A percentile compares a stretch with the other conserved stretches of the same genome.
Conservation (phyloP, 305 asterid genomes). For the Lippia alba region DNA sequence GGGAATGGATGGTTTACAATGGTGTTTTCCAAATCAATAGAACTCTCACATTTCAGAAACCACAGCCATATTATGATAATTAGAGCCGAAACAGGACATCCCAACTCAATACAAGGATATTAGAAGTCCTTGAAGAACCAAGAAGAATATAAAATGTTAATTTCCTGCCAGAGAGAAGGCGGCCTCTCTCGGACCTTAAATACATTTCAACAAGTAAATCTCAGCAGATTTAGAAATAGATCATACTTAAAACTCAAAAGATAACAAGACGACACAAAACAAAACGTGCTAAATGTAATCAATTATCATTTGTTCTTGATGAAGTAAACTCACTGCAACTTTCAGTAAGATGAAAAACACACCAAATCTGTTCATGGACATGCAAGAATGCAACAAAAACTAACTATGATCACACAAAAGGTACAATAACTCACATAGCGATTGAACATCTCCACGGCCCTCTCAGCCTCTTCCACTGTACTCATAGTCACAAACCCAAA, state of each 20-base stretch:
- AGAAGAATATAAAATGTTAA: not conserved
- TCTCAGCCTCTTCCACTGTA: constrained; percentile 86
- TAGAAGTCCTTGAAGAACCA: not conserved
- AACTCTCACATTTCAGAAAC: not conserved
- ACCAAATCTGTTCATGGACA: not conserved
- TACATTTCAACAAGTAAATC: not conserved
- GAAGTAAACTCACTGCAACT: not conserved
- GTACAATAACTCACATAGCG: constrained; percentile 65
- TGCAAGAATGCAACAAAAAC: not conserved
- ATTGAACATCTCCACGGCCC: constrained; percentile 77
- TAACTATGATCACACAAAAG: no score
- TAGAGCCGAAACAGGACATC: not conserved
- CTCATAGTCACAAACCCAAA: constrained; percentile 95
- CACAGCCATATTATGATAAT: not conserved
- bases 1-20: not conserved
- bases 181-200: not conserved
- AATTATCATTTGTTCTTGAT: not conserved
- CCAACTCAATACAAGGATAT: not conserved
- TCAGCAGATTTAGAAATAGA: not conserved
- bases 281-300: not conserved
- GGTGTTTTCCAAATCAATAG: not conserved
- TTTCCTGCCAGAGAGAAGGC: no score
- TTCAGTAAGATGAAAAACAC: not conserved
- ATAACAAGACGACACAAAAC: not conserved
- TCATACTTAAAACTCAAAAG: not conserved